Evolutionary conservation across 139 green algal genomes (phyloP).

Genomic region (Edaphochlamys debaryana): DNA sequence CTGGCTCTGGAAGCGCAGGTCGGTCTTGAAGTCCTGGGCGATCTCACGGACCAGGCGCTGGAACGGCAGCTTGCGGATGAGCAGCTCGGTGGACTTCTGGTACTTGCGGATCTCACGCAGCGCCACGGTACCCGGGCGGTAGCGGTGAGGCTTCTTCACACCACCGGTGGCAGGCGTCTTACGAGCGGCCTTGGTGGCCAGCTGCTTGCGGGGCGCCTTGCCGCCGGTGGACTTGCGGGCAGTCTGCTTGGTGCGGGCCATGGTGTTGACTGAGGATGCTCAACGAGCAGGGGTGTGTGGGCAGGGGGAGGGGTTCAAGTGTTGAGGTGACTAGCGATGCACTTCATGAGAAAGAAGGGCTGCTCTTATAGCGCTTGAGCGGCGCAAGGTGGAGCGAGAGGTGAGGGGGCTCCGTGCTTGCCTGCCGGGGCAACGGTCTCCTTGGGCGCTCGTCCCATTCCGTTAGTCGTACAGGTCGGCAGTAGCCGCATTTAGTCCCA

Average conservation of each 20-base stretch:
- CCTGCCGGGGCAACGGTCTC: no score
- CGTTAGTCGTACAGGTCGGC: no score
- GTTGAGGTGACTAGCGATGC: no score
- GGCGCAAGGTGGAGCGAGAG: no score
- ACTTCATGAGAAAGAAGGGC: no score
- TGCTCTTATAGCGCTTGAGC: no score
- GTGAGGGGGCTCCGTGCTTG: no score
- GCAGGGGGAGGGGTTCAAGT: no score
- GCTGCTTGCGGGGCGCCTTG: constrained; percentile 95
- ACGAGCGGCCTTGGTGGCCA: constrained; percentile 91
- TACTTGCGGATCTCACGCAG: constrained; percentile 94
- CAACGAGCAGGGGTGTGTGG: no score
- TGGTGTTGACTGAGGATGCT: no score
- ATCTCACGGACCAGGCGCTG: constrained; percentile 97
- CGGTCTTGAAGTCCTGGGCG: constrained; percentile 99
- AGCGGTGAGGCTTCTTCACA: constrained; percentile 89
- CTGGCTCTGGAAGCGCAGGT: constrained; percentile 96
- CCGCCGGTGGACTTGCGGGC: constrained; percentile 86
- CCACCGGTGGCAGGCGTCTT: constrained; percentile 71
- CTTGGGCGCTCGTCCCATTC: no score
- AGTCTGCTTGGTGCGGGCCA: constrained; percentile 91
- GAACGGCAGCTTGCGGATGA: constrained; percentile 97
- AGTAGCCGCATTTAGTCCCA: no score
- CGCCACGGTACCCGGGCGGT: constrained; percentile 87
- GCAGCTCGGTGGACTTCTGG: constrained; percentile 93